phyloP scores from a whole-genome alignment of 1,284 basidiomycete genomes.

The Rhizoctonia solani region DNA sequence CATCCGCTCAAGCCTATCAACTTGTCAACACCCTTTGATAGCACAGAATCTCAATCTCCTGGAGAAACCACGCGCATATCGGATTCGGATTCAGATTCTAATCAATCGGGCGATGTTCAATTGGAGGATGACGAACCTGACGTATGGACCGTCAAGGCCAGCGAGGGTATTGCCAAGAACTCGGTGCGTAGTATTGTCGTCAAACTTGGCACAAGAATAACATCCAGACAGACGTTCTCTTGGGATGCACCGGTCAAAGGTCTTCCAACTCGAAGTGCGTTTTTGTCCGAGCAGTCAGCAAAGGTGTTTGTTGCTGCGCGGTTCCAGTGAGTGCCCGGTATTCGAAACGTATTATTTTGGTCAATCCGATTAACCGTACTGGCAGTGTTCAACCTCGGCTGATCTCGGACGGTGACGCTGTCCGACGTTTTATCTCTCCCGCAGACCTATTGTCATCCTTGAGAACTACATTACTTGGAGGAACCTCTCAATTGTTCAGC shows the following conservation, averaged over 20 bases:
- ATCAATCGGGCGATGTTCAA: not conserved
- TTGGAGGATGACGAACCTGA: slow-evolving; percentile 3
- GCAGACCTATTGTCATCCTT: slow-evolving; percentile 19
- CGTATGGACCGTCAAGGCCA: slow-evolving; percentile 69
- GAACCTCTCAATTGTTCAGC: slow-evolving; percentile 3
- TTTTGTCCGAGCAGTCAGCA: slow-evolving; percentile 18
- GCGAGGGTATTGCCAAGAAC: slow-evolving; percentile 59
- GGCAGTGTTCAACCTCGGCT: slow-evolving; percentile 21
- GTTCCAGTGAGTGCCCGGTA: slow-evolving; percentile 9
- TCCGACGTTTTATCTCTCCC: slow-evolving; percentile 19
- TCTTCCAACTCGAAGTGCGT: slow-evolving; percentile 5
- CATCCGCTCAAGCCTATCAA: slow-evolving; percentile 6
- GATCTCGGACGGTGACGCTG: not conserved
- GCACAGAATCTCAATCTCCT: not conserved
- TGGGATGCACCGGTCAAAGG: slow-evolving; percentile 2
- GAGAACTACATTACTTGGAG: slow-evolving; percentile 8
- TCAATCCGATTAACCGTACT: not conserved
- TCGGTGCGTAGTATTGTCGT: not conserved
- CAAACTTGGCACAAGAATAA: not conserved
- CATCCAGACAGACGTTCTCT: not conserved
- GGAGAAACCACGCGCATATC: not conserved
- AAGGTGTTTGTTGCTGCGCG: slow-evolving; percentile 21
- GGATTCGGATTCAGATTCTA: not conserved
- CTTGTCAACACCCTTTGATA: not conserved
- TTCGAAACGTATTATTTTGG: not conserved